A percentile compares a stretch with the other conserved stretches of the same genome.
Evolutionary conservation across 257 asterid species (phyloP).

Genomic region (Gentiana straminea): DNA sequence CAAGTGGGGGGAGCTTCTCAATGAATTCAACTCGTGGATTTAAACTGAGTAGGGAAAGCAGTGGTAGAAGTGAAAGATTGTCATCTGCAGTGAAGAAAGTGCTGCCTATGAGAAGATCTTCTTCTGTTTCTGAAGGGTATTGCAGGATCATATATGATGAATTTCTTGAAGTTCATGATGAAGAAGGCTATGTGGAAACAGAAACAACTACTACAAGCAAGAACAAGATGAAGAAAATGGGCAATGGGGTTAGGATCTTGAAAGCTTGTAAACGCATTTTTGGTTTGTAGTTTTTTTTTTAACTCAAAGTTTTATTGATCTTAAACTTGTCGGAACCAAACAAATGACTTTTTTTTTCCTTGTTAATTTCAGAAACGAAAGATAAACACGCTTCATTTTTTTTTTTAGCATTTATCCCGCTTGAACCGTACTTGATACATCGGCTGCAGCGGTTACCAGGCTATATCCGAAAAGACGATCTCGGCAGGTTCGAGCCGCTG

Average conservation of each 20-base stretch:
- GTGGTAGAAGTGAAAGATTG: slow-evolving; percentile 1
- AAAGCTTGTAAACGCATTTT: slow-evolving; percentile 13
- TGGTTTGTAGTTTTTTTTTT: slow-evolving; percentile 8
- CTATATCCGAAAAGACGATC: no score
- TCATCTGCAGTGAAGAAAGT: slow-evolving; percentile 18
- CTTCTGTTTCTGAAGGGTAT: slow-evolving; percentile 35
- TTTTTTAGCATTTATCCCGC: no score
- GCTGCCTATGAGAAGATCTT: slow-evolving; percentile 30
- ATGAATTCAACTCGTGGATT: slow-evolving; percentile 1
- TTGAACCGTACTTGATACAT: no score
- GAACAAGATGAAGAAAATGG: not conserved
- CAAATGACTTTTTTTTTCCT: no score
- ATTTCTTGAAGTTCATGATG: not conserved
- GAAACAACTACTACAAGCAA: slow-evolving; percentile 2
- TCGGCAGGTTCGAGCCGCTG: no score
- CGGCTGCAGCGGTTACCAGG: no score
- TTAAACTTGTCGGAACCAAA: no score
- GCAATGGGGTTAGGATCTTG: slow-evolving; percentile 7
- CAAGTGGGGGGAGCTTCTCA: slow-evolving; percentile 10
- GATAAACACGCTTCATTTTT: no score
- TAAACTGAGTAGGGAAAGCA: slow-evolving; percentile 2
- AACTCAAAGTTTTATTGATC: no score
- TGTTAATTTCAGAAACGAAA: no score
- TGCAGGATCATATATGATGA: slow-evolving; percentile 20
- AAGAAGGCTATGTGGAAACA: not conserved